Base-by-base conservation (phyloP, 305 asterid genomes). In the Rubia balearica region DNA sequence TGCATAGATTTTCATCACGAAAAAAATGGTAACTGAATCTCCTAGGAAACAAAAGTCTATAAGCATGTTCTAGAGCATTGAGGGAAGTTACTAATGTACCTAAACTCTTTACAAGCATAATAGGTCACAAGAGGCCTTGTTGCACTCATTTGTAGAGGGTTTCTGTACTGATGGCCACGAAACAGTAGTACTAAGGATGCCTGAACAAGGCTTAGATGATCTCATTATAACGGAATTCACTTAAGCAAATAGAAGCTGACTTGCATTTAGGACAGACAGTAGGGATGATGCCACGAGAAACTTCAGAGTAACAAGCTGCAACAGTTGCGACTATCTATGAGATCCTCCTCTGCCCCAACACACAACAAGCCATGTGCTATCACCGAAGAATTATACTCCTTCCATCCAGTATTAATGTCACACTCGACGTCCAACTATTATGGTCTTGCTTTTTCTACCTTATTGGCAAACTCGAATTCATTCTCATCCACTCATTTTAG, bases 171-270 rank as follows among this genome's bases (percentile, higher is more conserved):
- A 10, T 64, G 53, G 16, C 33, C 68, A 40, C 45, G n/a, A 64
- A 64, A 14, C 46, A 64, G 53, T 38, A 38, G 53, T 53, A 40
- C 51, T 6, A 38, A 24, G 14, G 68, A 12, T 12, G 19, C 6
- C 49, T 21, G 13, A 62, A 36, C 30, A 62, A 62, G 67, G 46
- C 49, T 63, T 38, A 36, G 68, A 21, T 38, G 48, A 63, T 16
- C 30, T 9, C 21, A 63, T 65, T 64, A 21, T 7, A 8, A 41
- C 3, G 14, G 22, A 42, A 17, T 42, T 13, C 16, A 65, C 53
- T 65, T n/a, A 21, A 65, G 17, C 69, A 65, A 64, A 64, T 64
- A 64, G 48, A 64, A 40, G 2, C 6, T 64, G 10, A 19, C 21
- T 46, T 12, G 22, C 43, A 12, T 19, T 64, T 41, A 41, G 16